Percentiles rank a stretch among this genome's conserved stretches.
phyloP scores from a whole-genome alignment of 2,329 filamentous ascomycete species.

The Huntiella savannae region DNA sequence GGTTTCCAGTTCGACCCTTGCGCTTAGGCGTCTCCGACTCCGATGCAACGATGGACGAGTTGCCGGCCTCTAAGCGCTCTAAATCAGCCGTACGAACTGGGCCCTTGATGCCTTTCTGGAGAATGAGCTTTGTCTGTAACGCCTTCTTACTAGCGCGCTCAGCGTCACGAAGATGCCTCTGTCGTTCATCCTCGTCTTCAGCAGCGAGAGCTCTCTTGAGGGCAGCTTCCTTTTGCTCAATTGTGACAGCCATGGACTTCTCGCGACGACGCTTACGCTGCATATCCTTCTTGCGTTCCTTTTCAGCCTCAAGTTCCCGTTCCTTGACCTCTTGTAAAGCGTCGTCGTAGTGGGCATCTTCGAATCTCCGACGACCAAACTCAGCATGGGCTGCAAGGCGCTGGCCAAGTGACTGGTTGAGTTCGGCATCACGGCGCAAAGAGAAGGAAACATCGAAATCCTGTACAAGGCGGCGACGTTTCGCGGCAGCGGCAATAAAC shows the following conservation, averaged over 20 bases:
- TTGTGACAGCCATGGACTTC: conserved; percentile 84
- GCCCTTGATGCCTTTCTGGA: conserved; percentile 72
- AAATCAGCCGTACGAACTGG: conserved; percentile 46
- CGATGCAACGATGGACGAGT: conserved; percentile 65
- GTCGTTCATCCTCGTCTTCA: conserved; percentile 63
- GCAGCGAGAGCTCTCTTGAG: conserved; percentile 60
- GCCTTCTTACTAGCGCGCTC: conserved; percentile 87
- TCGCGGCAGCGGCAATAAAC: conserved; percentile 39
- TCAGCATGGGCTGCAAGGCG: conserved; percentile 51
- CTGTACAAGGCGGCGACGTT: conserved; percentile 50
- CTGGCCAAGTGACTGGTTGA: conserved; percentile 34
- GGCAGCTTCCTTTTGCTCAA: conserved; percentile 74
- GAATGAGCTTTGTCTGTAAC: conserved; percentile 68
- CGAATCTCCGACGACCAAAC: conserved; percentile 56
- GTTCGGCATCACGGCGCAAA: conserved; percentile 42
- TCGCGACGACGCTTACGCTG: conserved; percentile 89
- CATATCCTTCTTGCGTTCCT: conserved; percentile 99
- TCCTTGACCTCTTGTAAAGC: conserved; percentile 76
- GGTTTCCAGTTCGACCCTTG: conserved; percentile 39
- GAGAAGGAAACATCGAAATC: conserved; percentile 43
- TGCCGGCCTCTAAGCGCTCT: conserved; percentile 65
- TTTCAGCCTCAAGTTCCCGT: conserved; percentile 80
- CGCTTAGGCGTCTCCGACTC: conserved; percentile 35
- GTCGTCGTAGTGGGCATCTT: conserved; percentile 56
- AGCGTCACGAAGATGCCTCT: conserved; percentile 65